Conservation (phyloP, 768 basidiomycete genomes). For the Rhodosporidiobolus odoratus region DNA sequence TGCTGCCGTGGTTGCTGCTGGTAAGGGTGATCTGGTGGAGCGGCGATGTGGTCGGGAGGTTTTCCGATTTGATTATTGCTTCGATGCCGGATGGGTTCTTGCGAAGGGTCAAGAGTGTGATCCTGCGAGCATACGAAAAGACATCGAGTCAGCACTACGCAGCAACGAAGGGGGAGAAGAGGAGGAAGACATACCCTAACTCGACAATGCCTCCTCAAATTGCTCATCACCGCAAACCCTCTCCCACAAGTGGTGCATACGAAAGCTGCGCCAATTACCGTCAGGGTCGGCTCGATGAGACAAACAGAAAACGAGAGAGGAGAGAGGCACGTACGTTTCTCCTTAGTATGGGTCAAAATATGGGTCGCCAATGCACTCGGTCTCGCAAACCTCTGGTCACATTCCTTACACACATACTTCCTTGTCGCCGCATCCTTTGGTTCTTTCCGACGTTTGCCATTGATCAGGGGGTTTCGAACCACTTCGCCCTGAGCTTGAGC, state of each 20-base stretch:
- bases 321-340: constrained; percentile 5
- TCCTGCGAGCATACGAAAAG: neutral
- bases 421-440: constrained; percentile 4
- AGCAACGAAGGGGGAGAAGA: neutral
- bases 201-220: constrained; percentile 11
- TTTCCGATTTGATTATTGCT: neutral
- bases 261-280: constrained; percentile 1
- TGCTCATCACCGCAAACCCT: constrained; percentile 19
- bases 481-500: neutral
- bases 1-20: neutral
- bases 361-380: constrained; percentile 17
- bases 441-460: neutral
- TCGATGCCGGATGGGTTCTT: neutral
- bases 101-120: constrained; percentile 10
- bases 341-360: constrained; percentile 13
- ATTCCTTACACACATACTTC: constrained; percentile 13
- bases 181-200: neutral
- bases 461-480: no score
- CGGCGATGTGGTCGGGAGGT: neutral
- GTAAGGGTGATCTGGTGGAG: neutral
- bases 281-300: neutral
- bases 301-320: neutral
- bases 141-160: neutral
- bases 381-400: constrained; percentile 12
- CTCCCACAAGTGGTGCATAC: constrained; percentile 4